A percentile compares a stretch with the other conserved stretches of the same genome.
Evolutionary conservation across 257 asterid genomes (phyloP).

Genomic region (Ballota nigra): DNA sequence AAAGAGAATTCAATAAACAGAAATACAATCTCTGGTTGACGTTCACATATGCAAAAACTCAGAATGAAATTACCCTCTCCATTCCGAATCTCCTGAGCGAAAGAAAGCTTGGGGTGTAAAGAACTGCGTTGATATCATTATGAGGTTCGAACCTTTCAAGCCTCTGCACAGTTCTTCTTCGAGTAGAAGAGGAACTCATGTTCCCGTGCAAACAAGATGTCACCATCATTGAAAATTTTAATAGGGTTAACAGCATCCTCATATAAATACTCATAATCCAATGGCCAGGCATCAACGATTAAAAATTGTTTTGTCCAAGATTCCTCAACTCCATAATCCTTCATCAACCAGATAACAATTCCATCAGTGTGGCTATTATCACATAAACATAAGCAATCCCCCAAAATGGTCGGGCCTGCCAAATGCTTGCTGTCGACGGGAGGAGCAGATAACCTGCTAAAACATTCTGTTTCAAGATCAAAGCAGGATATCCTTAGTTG

Average conservation of each 20-base stretch:
- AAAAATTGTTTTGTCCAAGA: constrained; percentile 35
- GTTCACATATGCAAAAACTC: neutral
- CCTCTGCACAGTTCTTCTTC: neutral
- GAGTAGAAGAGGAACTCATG: constrained; percentile 20
- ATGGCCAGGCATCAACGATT: constrained; percentile 15
- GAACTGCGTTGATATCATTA: no score
- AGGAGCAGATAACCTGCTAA: constrained; percentile 22
- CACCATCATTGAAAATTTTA: neutral
- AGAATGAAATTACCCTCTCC: constrained; percentile 10
- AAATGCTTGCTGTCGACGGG: neutral
- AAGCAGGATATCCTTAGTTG: constrained; percentile 24
- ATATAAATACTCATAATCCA: no score
- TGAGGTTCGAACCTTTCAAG: no score
- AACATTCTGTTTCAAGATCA: constrained; percentile 33
- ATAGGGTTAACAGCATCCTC: no score
- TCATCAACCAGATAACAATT: constrained; percentile 45
- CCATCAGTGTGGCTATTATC: constrained; percentile 23
- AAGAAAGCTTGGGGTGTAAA: neutral
- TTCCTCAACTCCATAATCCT: constrained; percentile 36
- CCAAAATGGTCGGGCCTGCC: constrained; percentile 18
- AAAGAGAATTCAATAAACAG: no score
- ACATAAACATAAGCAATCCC: constrained; percentile 23
- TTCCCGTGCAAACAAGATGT: constrained; percentile 32
- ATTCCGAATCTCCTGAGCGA: constrained; percentile 14
- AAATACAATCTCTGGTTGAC: neutral